A percentile compares a stretch with the other conserved stretches of the same genome.
These are phyloP conservation scores for Camelina laxa DNA, from an alignment of 345 rosid species.

Conservation along the genomic window DNA sequence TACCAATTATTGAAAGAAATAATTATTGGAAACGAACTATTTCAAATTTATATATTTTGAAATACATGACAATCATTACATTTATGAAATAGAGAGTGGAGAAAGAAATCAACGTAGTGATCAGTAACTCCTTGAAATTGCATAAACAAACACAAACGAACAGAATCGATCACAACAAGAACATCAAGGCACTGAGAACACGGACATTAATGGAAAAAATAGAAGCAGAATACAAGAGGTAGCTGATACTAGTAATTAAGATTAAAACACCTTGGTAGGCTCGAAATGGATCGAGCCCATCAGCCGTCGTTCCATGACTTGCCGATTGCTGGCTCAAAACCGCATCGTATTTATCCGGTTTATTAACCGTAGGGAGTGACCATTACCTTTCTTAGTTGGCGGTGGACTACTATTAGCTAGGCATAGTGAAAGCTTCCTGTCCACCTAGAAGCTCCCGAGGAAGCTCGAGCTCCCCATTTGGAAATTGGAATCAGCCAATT, in stretches of 20 bases:
- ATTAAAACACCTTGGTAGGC: conserved; percentile 1
- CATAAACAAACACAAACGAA: not conserved
- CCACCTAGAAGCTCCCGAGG: not conserved
- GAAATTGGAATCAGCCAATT: not conserved
- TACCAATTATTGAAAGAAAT: not conserved
- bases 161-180: not conserved
- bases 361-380: not conserved
- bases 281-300: conserved; percentile 5
- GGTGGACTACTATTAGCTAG: not conserved
- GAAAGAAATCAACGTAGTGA: not conserved
- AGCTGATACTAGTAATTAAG: not conserved
- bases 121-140: not conserved
- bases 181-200: not conserved
- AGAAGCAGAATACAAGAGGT: not conserved
- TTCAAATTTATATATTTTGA: no score
- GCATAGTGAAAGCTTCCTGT: not conserved
- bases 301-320: conserved; percentile 7
- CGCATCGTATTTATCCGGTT: not conserved
- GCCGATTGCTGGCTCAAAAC: not conserved
- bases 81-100: no score
- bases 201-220: not conserved
- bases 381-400: not conserved
- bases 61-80: no score
- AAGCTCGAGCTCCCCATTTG: conserved; percentile 1
- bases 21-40: not conserved